Evolutionary conservation across 305 asterid genomes (phyloP).

Genomic region (Striga hermonthica): DNA sequence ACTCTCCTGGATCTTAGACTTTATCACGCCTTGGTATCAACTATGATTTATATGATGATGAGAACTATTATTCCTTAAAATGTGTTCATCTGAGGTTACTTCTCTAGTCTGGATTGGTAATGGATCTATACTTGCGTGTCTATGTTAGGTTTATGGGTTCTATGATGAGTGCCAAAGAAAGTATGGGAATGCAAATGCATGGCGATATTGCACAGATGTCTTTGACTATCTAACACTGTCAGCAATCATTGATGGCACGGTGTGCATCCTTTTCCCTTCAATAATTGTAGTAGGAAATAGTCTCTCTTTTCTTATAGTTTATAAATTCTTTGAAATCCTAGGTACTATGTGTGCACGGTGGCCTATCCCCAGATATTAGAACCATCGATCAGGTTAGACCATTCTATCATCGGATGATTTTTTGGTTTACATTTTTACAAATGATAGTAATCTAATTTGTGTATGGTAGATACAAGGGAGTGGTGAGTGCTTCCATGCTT

Average conservation of each 20-base stretch:
- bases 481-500: conserved; percentile 1
- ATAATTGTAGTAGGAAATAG: conserved; percentile 8
- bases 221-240: conserved; percentile 92
- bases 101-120: conserved; percentile 24
- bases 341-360: conserved; percentile 99
- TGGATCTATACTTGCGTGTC: conserved; percentile 25
- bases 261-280: conserved; percentile 38
- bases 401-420: conserved; percentile 11
- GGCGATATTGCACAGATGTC: conserved; percentile 99
- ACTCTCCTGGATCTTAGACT: not conserved
- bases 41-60: not conserved
- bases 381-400: conserved; percentile 85
- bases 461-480: conserved; percentile 1
- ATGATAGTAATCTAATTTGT: conserved; percentile 2
- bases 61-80: not conserved
- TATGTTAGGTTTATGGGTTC: conserved; percentile 87
- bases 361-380: conserved; percentile 96
- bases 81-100: not conserved
- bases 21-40: not conserved
- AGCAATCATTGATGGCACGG: conserved; percentile 96
- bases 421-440: not conserved
- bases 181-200: conserved; percentile 95
- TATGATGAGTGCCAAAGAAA: conserved; percentile 98
- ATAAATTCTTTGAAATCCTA: conserved; percentile 34
- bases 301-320: not conserved